Base-by-base conservation (phyloP, 2,329 filamentous ascomycete species). In the Emericellopsis cladophorae region DNA sequence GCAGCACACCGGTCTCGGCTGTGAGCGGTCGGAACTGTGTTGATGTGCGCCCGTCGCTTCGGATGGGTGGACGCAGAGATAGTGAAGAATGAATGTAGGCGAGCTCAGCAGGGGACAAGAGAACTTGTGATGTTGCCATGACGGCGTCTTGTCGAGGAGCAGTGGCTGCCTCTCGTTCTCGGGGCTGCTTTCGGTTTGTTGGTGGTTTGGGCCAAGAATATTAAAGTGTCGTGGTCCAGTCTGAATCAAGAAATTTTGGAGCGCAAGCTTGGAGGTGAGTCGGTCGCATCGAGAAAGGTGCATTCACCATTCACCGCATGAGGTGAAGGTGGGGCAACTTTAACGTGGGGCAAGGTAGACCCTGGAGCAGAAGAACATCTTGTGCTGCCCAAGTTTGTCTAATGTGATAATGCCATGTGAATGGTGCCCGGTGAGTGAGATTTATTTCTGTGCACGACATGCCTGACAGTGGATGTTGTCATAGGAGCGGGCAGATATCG, bases 91-190 rank as follows among this genome's bases (percentile, higher is more conserved):
- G 87, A 40, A 96, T 79, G 67, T 95, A 98, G 52, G 89, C 88
- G 54, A 98, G 84, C 67, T 98, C 92, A 54, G 92, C 88, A 37
- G 92, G 90, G 41, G 89, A 95, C 61, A 96, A 81, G 51, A 87
- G 80, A 54, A 79, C 76, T 63, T 78, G 76, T 54, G 79, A 76
- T 50, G 77, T 74, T 33, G 81, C 70, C 76, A 86, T 83, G n/a
- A n/a, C 26, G 7, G n/a, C 23, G n/a, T 23, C 37, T 26, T 37
- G 7, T 18, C n/a, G 21, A 7, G n/a, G 10, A 22, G 16, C 33
- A n/a, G 33, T 9, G 8, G 3, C 15, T 16, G n/a, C 16, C 14
- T 10, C n/a, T n/a, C 16, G 36, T 37, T 16, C 23, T 22, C 4
- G 18, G n/a, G 16, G 5, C 26, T 16, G 11, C 16, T 11, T 29